A percentile compares a stretch with the other conserved stretches of the same genome.
Evolutionary conservation across 2,329 filamentous ascomycete species (phyloP).

Genomic region (Fusarium penzigii): DNA sequence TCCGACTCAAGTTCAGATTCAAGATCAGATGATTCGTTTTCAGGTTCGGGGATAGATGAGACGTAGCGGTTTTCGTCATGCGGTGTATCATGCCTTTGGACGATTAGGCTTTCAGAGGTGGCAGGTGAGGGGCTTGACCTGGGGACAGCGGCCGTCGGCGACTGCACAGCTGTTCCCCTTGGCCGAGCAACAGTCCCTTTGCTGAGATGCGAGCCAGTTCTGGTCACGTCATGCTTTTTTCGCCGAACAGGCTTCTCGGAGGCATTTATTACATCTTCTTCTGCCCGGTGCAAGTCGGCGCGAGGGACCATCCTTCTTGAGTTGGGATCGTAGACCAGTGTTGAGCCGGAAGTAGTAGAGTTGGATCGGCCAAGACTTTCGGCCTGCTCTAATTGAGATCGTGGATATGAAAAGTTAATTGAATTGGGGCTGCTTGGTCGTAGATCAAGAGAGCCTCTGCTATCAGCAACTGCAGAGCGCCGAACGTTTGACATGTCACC

Average conservation of each 20-base stretch:
- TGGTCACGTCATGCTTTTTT: conserved; percentile 43
- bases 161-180: conserved; percentile 48
- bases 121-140: conserved; percentile 15
- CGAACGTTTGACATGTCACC: conserved; percentile 48
- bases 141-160: conserved; percentile 5
- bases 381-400: conserved; percentile 43
- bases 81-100: background rate
- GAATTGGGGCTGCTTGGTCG: conserved; percentile 50
- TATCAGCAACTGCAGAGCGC: conserved; percentile 41
- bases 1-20: conserved; percentile 12
- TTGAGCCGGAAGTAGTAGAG: conserved; percentile 37
- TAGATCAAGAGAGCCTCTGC: conserved; percentile 32
- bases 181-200: conserved; percentile 56
- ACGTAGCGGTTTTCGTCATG: background rate
- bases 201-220: conserved; percentile 46
- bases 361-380: conserved; percentile 7
- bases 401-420: conserved; percentile 62
- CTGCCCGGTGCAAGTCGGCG: conserved; percentile 43
- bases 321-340: conserved; percentile 65
- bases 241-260: conserved; percentile 41
- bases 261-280: conserved; percentile 42
- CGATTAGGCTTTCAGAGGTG: background rate
- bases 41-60: background rate
- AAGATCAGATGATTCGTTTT: conserved; percentile 8
- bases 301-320: conserved; percentile 62